Evolutionary conservation across 179 eudicot species (phyloP).

Genomic region (Patellifolia procumbens): DNA sequence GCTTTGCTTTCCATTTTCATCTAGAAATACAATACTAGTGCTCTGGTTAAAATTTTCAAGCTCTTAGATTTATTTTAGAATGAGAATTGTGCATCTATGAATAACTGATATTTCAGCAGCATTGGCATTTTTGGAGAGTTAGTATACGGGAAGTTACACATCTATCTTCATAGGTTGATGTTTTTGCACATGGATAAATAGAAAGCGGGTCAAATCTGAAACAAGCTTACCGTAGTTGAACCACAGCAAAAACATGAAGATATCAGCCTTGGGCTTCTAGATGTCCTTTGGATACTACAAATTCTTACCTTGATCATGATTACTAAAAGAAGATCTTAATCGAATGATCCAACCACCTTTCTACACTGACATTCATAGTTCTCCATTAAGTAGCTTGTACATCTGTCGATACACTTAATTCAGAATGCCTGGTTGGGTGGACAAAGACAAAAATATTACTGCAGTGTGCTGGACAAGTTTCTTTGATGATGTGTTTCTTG

Average conservation of each 20-base stretch:
- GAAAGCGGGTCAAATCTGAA: background rate
- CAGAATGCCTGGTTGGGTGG: background rate
- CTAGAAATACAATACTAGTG: too few species aligned
- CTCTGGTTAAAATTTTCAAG: too few species aligned
- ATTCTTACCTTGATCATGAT: background rate
- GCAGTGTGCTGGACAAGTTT: background rate
- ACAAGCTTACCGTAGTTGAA: background rate
- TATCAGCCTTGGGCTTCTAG: background rate
- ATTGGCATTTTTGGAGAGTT: too few species aligned
- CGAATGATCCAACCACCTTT: background rate
- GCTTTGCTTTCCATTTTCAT: too few species aligned
- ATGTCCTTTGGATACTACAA: background rate
- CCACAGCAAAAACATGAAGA: background rate
- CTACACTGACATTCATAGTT: background rate
- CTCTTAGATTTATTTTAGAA: too few species aligned
- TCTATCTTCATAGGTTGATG: too few species aligned
- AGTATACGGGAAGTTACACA: too few species aligned
- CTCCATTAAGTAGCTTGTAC: background rate
- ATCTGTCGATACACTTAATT: background rate
- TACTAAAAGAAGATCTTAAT: background rate
- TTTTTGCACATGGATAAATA: too few species aligned
- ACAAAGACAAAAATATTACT: background rate
- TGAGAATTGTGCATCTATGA: too few species aligned
- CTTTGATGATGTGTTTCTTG: background rate
- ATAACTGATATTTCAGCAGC: too few species aligned